Base-by-base conservation (phyloP, 163 green algal species). In the Chlorella variabilis region DNA sequence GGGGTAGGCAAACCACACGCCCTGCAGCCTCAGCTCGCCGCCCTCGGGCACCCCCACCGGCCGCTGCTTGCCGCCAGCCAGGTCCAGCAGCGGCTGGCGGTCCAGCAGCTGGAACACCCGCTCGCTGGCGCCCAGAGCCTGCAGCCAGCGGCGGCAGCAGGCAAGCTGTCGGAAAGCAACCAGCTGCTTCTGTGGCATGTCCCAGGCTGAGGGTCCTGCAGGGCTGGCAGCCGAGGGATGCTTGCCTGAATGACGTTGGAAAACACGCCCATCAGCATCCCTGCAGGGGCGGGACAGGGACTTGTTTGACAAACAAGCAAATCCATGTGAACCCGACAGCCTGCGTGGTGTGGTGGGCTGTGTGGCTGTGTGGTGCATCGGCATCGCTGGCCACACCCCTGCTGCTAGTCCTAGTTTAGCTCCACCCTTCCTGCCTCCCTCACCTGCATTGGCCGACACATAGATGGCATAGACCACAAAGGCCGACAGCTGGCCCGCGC, bases 1-100 rank as follows among this genome's bases (percentile, higher is more conserved):
- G 23, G 94, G 94, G 88, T 98, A 98, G 42, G 76, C 39, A 82
- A 98, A 97, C 31, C 67, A 33, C 18, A 98, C 90, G 59, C 83
- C 78, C 20, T 82, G 29, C 36, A 89, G 73, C 68, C 80, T 33
- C 23, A 89, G 9, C 3, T 87, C 68, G 3, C 71, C 80, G 6
- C 87, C 87, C 49, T 86, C 83, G 9, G 83, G 80, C 38, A 31
- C 42, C 15, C 84, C 84, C 1, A 27, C 36, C 17, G 87, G 87
- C 58, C 77, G 59, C 36, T 51, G 56, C 39, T 6, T 39, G 23
- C 78, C 71, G 27, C 65, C 87, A 20, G 51, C 15, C 21, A 74
- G 62, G 6, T 79, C 68, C 83, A 83, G 78, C 49, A 48, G 29
- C 5, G 89, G 81, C 45, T 71, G 38, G 20, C 89, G 65, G 73